Conservation (phyloP, 192 early-diverging fungal species). For the Pilobolus umbonatus region DNA sequence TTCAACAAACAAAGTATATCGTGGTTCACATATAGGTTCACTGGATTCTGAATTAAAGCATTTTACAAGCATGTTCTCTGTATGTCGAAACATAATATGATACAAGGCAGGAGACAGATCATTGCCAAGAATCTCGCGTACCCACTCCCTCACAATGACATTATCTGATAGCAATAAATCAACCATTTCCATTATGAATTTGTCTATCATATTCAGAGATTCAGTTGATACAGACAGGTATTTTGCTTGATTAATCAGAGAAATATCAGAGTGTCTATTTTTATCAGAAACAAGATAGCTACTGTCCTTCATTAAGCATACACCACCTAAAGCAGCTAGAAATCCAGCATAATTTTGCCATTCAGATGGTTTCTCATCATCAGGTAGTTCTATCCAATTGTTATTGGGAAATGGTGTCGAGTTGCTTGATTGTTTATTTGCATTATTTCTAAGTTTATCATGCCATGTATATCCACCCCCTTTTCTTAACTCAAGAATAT, state of each 20-base stretch:
- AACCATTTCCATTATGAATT: constrained; percentile 67
- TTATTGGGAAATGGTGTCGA: not conserved
- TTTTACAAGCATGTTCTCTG: constrained; percentile 48
- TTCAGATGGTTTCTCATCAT: constrained; percentile 48
- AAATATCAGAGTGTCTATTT: not conserved
- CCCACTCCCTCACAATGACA: constrained; percentile 66
- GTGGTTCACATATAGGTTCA: constrained; percentile 44
- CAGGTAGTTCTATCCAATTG: constrained; percentile 1
- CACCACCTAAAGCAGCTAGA: constrained; percentile 70
- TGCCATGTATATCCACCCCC: not conserved
- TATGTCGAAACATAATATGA: constrained; percentile 50
- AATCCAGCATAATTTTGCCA: constrained; percentile 85
- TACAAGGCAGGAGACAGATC: constrained; percentile 69
- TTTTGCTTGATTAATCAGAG: not conserved
- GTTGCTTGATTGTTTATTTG: not conserved
- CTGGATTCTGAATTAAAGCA: constrained; percentile 39
- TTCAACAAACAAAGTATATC: constrained; percentile 53
- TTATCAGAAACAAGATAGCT: not conserved
- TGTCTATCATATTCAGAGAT: constrained; percentile 53
- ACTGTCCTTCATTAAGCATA: constrained; percentile 37
- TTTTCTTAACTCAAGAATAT: not conserved
- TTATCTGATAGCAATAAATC: constrained; percentile 71
- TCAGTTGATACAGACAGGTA: constrained; percentile 26
- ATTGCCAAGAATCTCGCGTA: constrained; percentile 74
- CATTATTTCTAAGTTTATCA: constrained; percentile 19